Conservation (phyloP, 495 filamentous ascomycete species). For the Penicillium cinerascens region DNA sequence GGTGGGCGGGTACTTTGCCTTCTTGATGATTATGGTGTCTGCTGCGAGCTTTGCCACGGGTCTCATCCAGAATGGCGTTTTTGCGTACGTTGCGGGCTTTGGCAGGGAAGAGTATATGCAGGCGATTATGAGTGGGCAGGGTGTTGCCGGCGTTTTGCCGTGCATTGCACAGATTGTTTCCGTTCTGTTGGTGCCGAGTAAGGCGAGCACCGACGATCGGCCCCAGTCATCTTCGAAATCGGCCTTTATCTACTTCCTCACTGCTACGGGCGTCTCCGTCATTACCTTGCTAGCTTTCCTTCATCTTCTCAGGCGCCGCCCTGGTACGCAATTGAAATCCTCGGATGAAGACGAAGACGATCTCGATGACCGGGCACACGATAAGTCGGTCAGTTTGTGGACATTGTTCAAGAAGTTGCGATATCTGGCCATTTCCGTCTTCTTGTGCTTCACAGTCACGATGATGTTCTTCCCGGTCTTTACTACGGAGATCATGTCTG, state of each 20-base stretch:
- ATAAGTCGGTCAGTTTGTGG: conserved; percentile 60
- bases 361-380: conserved; percentile 4
- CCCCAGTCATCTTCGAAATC: conserved; percentile 54
- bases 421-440: conserved; percentile 67
- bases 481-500: conserved; percentile 75
- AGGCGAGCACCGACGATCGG: conserved; percentile 16
- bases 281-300: conserved; percentile 58
- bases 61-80: conserved; percentile 89
- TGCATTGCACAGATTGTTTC: conserved; percentile 80
- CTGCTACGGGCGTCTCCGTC: conserved; percentile 65
- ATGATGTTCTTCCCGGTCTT: conserved; percentile 91
- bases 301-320: conserved; percentile 44
- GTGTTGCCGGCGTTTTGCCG: conserved; percentile 85
- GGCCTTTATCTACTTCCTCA: conserved; percentile 89
- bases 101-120: conserved; percentile 84
- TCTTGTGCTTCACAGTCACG: conserved; percentile 73
- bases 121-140: conserved; percentile 95
- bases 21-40: conserved; percentile 82
- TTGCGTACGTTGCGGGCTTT: conserved; percentile 85
- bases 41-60: conserved; percentile 72
- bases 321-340: conserved; percentile 27
- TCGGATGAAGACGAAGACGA: conserved; percentile 17
- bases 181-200: conserved; percentile 62
- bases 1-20: conserved; percentile 65
- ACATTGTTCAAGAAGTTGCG: conserved; percentile 68